Conservation (phyloP, 2,329 filamentous ascomycete genomes). For the Colletotrichum salicis region DNA sequence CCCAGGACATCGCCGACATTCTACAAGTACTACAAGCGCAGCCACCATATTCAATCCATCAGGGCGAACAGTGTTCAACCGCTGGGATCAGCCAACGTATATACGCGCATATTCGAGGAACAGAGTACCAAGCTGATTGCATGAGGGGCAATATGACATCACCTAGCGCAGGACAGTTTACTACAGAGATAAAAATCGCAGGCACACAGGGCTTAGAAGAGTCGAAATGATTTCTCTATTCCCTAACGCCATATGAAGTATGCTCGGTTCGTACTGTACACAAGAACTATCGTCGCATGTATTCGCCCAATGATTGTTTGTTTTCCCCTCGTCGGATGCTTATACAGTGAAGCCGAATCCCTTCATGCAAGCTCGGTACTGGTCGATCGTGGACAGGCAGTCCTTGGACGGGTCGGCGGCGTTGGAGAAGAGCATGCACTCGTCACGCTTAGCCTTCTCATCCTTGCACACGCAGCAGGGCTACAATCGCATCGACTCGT, state of each 20-base stretch:
- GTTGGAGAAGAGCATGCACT: slow-evolving; percentile 98
- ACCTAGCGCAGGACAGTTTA: neutral
- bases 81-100: neutral
- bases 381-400: slow-evolving; percentile 83
- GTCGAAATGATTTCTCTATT: slow-evolving; percentile 30
- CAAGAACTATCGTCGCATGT: slow-evolving; percentile 26
- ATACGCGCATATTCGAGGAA: neutral
- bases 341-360: slow-evolving; percentile 87
- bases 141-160: too few relatives aligned
- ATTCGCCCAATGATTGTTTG: neutral
- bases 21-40: neutral
- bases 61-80: too few relatives aligned
- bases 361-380: slow-evolving; percentile 92
- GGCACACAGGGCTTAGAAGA: neutral
- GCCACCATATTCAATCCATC: too few relatives aligned
- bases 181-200: neutral
- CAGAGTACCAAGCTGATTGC: too few relatives aligned
- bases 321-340: slow-evolving; percentile 10
- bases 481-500: slow-evolving; percentile 54
- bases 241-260: slow-evolving; percentile 34
- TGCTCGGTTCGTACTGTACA: slow-evolving; percentile 36
- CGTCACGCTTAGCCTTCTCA: slow-evolving; percentile 91
- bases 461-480: slow-evolving; percentile 98
- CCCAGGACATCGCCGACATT: neutral
- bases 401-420: slow-evolving; percentile 83